Conservation (phyloP, 805 yeast genomes). For the Priceomyces haplophilus region DNA sequence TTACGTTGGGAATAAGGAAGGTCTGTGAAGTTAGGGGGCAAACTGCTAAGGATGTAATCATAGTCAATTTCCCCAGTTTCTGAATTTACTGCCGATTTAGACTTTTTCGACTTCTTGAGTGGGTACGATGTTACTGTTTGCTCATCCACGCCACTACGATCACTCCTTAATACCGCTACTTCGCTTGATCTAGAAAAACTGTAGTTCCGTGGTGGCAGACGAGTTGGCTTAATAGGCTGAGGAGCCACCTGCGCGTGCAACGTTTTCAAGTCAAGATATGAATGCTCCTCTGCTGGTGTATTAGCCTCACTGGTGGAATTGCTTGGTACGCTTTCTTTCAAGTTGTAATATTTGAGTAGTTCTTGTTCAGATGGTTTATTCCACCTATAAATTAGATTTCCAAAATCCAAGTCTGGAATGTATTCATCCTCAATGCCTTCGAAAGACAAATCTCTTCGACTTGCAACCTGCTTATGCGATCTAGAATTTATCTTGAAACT, state of each 20-base stretch:
- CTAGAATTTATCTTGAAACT: slow-evolving; percentile 27
- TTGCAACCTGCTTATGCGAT: slow-evolving; percentile 24
- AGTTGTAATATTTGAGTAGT: slow-evolving; percentile 2
- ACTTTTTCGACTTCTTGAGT: slow-evolving; percentile 22
- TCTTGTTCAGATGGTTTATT: slow-evolving; percentile 21
- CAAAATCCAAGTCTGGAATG: slow-evolving; percentile 66
- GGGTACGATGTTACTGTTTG: slow-evolving; percentile 10
- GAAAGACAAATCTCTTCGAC: slow-evolving; percentile 16
- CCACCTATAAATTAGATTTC: slow-evolving; percentile 49
- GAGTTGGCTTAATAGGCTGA: slow-evolving; percentile 30
- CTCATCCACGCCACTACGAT: slow-evolving; percentile 6
- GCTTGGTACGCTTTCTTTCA: slow-evolving; percentile 7
- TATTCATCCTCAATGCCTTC: slow-evolving; percentile 72
- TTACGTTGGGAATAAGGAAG: slow-evolving; percentile 62
- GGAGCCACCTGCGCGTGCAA: slow-evolving; percentile 45
- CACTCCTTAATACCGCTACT: slow-evolving; percentile 17
- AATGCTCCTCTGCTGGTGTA: slow-evolving; percentile 31
- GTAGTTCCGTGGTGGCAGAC: slow-evolving; percentile 8
- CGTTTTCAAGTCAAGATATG: slow-evolving; percentile 39
- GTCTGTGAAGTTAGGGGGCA: slow-evolving; percentile 53
- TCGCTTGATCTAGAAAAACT: slow-evolving; percentile 22
- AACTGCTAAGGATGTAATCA: slow-evolving; percentile 36
- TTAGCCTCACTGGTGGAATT: slow-evolving; percentile 17
- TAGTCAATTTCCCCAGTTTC: slow-evolving; percentile 34
- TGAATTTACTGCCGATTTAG: slow-evolving; percentile 20